Evolutionary conservation across 495 filamentous ascomycete species (phyloP).

Genomic region (Penicillium argentinense): DNA sequence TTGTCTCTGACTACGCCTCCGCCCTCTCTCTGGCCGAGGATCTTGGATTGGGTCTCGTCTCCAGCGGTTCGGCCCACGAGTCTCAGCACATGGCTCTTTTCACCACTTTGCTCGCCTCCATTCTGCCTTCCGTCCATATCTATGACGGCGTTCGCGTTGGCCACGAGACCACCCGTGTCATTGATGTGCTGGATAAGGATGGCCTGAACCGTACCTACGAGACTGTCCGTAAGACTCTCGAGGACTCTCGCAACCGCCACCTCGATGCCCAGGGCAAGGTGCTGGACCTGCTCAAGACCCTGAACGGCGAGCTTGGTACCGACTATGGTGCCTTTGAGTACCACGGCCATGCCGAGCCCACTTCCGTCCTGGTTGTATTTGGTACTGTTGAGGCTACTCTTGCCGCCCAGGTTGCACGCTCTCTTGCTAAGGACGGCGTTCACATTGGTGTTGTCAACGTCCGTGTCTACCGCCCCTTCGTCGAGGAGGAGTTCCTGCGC

Average conservation of each 20-base stretch:
- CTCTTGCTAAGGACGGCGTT: slow-evolving; percentile 66
- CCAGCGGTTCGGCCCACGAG: slow-evolving; percentile 83
- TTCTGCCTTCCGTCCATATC: slow-evolving; percentile 84
- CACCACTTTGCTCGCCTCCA: slow-evolving; percentile 74
- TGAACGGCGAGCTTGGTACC: slow-evolving; percentile 93
- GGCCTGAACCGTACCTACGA: slow-evolving; percentile 71
- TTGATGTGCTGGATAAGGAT: slow-evolving; percentile 75
- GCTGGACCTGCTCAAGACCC: slow-evolving; percentile 67
- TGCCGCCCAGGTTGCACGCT: slow-evolving; percentile 74
- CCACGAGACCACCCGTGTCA: slow-evolving; percentile 80
- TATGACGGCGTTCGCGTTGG: slow-evolving; percentile 89
- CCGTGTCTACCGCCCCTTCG: slow-evolving; percentile 89
- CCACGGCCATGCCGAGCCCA: slow-evolving; percentile 74
- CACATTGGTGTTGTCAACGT: slow-evolving; percentile 87
- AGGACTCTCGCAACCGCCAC: slow-evolving; percentile 64
- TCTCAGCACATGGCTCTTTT: slow-evolving; percentile 94
- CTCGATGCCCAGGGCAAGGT: slow-evolving; percentile 73
- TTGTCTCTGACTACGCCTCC: slow-evolving; percentile 85
- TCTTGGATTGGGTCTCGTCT: slow-evolving; percentile 80
- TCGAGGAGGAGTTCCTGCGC: slow-evolving; percentile 87
- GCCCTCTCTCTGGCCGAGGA: slow-evolving; percentile 85
- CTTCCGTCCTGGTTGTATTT: slow-evolving; percentile 84
- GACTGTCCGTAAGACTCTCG: slow-evolving; percentile 60
- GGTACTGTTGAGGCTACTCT: slow-evolving; percentile 88
- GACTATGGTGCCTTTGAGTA: slow-evolving; percentile 94